phyloP scores from a whole-genome alignment of 208 protist genomes.

The Trypanosoma vivax region DNA sequence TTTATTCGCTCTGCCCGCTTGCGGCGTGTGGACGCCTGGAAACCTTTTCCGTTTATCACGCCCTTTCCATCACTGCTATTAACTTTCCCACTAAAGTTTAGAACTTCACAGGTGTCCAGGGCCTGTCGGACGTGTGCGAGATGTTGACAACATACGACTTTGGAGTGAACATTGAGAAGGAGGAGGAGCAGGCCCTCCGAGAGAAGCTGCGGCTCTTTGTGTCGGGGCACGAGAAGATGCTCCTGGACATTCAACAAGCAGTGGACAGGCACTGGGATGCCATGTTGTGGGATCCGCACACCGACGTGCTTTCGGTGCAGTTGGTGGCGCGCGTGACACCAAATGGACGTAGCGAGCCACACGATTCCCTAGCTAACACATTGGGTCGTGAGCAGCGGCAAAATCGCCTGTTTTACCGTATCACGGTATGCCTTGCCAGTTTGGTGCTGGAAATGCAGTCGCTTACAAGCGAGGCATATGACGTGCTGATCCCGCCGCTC shows the following conservation, averaged over 20 bases:
- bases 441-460: conserved; percentile 43
- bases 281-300: conserved; percentile 37
- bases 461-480: conserved; percentile 27
- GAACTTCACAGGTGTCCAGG: no score
- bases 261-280: conserved; percentile 39
- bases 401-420: conserved; percentile 40
- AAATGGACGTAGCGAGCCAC: conserved; percentile 2
- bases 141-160: conserved; percentile 19
- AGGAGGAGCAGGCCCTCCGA: conserved; percentile 22
- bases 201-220: conserved; percentile 35
- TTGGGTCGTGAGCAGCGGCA: conserved; percentile 22
- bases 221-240: conserved; percentile 38
- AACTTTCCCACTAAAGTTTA: no score
- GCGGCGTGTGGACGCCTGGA: no score
- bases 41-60: no score
- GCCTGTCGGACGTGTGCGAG: no score
- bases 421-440: conserved; percentile 26
- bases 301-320: conserved; percentile 30
- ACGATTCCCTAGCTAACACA: conserved; percentile 31
- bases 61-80: no score
- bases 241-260: conserved; percentile 42
- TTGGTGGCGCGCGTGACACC: conserved; percentile 15
- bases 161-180: conserved; percentile 24
- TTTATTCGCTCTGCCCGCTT: no score
- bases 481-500: conserved; percentile 34